Evolutionary conservation across 2,329 filamentous ascomycete species (phyloP).

Genomic region (Penicillium sp.): DNA sequence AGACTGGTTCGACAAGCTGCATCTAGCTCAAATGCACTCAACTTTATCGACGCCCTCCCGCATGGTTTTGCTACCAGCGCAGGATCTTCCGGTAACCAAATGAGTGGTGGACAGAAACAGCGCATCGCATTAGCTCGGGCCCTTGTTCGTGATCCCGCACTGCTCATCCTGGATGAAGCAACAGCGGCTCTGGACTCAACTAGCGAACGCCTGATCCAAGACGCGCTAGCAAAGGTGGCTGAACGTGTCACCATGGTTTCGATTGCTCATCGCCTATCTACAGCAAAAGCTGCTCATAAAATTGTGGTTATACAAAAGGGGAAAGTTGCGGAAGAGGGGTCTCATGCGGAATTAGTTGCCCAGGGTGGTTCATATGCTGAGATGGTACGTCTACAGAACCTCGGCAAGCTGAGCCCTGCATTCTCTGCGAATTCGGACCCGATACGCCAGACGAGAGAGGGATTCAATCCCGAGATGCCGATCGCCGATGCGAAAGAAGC

Average conservation of each 20-base stretch:
- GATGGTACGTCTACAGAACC: conserved; percentile 54
- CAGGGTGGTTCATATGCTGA: conserved; percentile 51
- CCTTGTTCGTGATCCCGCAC: conserved; percentile 80
- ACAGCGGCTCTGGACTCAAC: conserved; percentile 45
- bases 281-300: conserved; percentile 42
- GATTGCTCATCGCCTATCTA: conserved; percentile 44
- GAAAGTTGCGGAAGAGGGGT: conserved; percentile 38
- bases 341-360: conserved; percentile 36
- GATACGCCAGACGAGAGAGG: conserved; percentile 22
- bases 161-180: conserved; percentile 59
- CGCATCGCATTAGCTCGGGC: conserved; percentile 87
- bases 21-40: conserved; percentile 12
- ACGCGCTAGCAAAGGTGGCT: conserved; percentile 34
- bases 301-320: conserved; percentile 43
- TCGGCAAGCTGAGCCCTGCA: conserved; percentile 28
- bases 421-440: conserved; percentile 19
- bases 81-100: conserved; percentile 28
- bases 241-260: conserved; percentile 38
- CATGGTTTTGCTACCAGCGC: conserved; percentile 15
- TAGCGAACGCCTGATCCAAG: conserved; percentile 41
- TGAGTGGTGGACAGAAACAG: conserved; percentile 77
- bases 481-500: conserved; percentile 25
- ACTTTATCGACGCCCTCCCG: conserved; percentile 17
- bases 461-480: conserved; percentile 7
- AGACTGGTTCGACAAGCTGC: conserved; percentile 13